These are phyloP conservation scores for Scheffersomyces cryptocercus DNA, from an alignment of 1,139 yeast species.

Conservation along the genomic window DNA sequence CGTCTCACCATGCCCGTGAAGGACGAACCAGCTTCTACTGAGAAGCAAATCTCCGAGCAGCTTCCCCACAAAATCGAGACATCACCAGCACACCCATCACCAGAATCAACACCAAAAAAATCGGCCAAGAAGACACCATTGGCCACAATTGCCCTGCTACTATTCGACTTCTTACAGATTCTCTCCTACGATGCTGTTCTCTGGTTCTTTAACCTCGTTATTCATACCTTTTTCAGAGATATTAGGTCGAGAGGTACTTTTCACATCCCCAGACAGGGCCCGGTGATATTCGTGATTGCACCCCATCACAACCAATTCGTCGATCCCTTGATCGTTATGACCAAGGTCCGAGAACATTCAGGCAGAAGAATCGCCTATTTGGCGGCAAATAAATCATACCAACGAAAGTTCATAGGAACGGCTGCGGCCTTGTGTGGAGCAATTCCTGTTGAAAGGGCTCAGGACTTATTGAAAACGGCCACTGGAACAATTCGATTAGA, in stretches of 20 bases:
- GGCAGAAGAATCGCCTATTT: slow-evolving; percentile 35
- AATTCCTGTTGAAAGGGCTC: slow-evolving; percentile 75
- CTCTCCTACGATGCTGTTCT: slow-evolving; percentile 34
- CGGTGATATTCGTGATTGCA: slow-evolving; percentile 46
- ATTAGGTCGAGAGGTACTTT: slow-evolving; percentile 42
- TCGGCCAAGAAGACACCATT: no score
- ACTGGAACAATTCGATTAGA: slow-evolving; percentile 48
- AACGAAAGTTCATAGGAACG: slow-evolving; percentile 42
- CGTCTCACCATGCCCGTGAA: no score
- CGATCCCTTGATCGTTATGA: slow-evolving; percentile 44
- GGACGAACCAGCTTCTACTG: no score
- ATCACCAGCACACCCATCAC: no score
- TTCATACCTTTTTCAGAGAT: slow-evolving; percentile 47
- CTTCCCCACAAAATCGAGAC: no score
- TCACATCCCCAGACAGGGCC: slow-evolving; percentile 41
- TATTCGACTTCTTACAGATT: slow-evolving; percentile 2
- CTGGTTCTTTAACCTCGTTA: slow-evolving; percentile 35
- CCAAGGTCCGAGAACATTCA: slow-evolving; percentile 33
- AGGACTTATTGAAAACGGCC: slow-evolving; percentile 54
- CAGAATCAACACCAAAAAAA: no score
- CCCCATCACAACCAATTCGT: slow-evolving; percentile 51
- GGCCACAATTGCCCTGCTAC: no score
- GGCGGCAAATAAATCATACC: slow-evolving; percentile 20
- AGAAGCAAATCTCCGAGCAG: no score
- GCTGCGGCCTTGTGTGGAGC: slow-evolving; percentile 60